Percentiles rank a stretch among this genome's conserved stretches.
phyloP scores from a whole-genome alignment of 441 rosid genomes.

The Mallotus japonicus region DNA sequence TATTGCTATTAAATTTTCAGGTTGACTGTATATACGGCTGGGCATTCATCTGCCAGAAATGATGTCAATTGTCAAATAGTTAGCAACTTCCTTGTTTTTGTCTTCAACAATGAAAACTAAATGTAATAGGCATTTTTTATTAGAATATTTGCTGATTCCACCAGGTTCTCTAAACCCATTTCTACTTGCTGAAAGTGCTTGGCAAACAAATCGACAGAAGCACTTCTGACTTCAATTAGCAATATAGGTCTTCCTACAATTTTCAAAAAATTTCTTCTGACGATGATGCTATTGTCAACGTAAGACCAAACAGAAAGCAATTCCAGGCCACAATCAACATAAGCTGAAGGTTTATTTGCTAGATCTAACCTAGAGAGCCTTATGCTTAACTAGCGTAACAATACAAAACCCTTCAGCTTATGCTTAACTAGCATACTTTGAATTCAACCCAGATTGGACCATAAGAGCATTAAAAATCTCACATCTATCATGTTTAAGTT shows the following conservation, averaged over 20 bases:
- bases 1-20: background rate
- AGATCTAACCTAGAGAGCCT: too few relatives aligned
- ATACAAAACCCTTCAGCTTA: too few relatives aligned
- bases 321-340: too few relatives aligned
- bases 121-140: constrained; percentile 26
- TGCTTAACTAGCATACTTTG: too few relatives aligned
- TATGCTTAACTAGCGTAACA: too few relatives aligned
- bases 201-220: background rate
- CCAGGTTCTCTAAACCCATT: constrained; percentile 10
- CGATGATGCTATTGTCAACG: constrained; percentile 12
- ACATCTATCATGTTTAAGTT: too few relatives aligned
- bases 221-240: background rate
- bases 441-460: too few relatives aligned
- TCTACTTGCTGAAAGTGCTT: background rate
- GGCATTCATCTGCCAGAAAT: background rate
- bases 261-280: constrained; percentile 10
- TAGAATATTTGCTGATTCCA: constrained; percentile 24
- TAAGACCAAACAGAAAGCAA: too few relatives aligned
- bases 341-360: too few relatives aligned
- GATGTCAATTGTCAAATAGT: background rate
- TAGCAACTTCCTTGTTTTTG: constrained; percentile 22
- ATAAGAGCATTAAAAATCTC: too few relatives aligned
- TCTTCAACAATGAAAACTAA: constrained; percentile 37
- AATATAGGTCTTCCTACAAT: constrained; percentile 24
- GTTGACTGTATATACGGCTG: too few relatives aligned